A percentile compares a stretch with the other conserved stretches of the same genome.
Conservation (phyloP, 176 grass and related monocot species). For the Aegilops speltoides region DNA sequence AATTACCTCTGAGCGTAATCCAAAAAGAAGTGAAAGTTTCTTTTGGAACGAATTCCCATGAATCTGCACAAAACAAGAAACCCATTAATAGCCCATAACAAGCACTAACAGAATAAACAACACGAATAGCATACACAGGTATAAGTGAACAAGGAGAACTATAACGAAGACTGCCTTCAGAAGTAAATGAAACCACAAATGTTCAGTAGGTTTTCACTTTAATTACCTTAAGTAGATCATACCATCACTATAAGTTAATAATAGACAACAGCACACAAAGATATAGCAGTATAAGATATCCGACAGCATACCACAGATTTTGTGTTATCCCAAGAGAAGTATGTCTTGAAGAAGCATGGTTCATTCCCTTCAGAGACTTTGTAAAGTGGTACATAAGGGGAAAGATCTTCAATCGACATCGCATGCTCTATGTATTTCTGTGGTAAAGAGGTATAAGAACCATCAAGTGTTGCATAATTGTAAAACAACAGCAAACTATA, state of each 20-base stretch:
- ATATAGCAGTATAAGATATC: slow-evolving; percentile 15
- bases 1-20: slow-evolving; percentile 79
- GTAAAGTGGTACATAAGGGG: slow-evolving; percentile 74
- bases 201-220: background rate
- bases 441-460: background rate
- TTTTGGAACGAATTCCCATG: slow-evolving; percentile 98
- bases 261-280: slow-evolving; percentile 24
- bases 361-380: slow-evolving; percentile 87
- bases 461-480: background rate
- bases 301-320: slow-evolving; percentile 66
- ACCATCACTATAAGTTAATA: background rate
- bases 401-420: slow-evolving; percentile 75
- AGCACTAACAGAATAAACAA: background rate
- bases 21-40: slow-evolving; percentile 87
- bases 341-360: slow-evolving; percentile 88
- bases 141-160: background rate
- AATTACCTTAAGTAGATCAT: slow-evolving; percentile 16
- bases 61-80: slow-evolving; percentile 49
- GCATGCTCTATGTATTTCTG: slow-evolving; percentile 97
- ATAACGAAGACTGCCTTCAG: background rate
- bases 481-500: slow-evolving; percentile 5
- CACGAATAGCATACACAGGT: background rate
- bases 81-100: background rate
- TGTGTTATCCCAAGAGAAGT: slow-evolving; percentile 90
- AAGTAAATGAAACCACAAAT: slow-evolving; percentile 13